A percentile compares a stretch with the other conserved stretches of the same genome.
These are phyloP conservation scores for Acmispon strigosus DNA, from an alignment of 306 rosid genomes.

Conservation along the genomic window DNA sequence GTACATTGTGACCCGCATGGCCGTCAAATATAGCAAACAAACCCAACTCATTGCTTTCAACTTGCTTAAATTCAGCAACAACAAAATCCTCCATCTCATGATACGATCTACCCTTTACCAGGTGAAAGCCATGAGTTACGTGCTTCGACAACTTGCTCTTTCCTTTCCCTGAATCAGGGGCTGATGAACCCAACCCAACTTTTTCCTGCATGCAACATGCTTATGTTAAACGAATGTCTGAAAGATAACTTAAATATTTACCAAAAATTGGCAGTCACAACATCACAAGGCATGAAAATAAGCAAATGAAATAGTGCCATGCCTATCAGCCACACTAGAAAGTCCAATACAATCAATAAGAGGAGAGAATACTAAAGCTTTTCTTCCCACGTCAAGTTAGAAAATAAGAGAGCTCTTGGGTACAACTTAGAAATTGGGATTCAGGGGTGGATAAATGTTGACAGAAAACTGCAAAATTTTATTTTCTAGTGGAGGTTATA, in stretches of 20 bases:
- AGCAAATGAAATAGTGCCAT: not conserved
- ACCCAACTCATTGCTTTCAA: constrained; percentile 75
- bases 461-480: not conserved
- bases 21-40: constrained; percentile 95
- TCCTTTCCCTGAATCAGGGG: constrained; percentile 93
- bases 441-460: not conserved
- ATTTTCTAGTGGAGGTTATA: not conserved
- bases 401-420: not conserved
- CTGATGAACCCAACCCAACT: constrained; percentile 60
- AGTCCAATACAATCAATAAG: not conserved
- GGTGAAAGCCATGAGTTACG: constrained; percentile 74
- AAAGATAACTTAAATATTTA: not conserved
- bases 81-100: constrained; percentile 90
- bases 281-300: not conserved
- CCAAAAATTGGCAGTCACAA: not conserved
- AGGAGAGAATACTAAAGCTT: not conserved
- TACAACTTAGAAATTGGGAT: not conserved
- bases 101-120: constrained; percentile 79
- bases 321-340: not conserved
- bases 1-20: constrained; percentile 78
- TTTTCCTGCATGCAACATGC: constrained; percentile 56
- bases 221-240: constrained; percentile 6
- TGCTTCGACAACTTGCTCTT: constrained; percentile 85
- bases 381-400: not conserved
- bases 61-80: constrained; percentile 77